phyloP scores from a whole-genome alignment of 495 filamentous ascomycete genomes.

The Aspergillus bertholletiae region DNA sequence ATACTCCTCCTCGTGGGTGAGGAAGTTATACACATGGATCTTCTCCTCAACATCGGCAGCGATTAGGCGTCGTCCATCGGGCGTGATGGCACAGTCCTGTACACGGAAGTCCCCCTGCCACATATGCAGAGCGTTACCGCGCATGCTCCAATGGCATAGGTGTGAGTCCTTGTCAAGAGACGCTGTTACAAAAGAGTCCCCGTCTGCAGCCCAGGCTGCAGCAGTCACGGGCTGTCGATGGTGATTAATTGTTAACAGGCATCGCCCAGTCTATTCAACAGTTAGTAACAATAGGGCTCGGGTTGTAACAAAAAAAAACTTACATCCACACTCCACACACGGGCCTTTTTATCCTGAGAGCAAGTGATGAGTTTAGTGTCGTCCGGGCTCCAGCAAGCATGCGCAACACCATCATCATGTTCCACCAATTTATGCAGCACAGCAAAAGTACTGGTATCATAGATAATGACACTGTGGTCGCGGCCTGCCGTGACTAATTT shows the following conservation, averaged over 20 bases:
- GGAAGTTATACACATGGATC: slow-evolving; percentile 80
- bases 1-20: slow-evolving; percentile 68
- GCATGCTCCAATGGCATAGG: slow-evolving; percentile 62
- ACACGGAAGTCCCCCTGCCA: slow-evolving; percentile 72
- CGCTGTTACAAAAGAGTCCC: slow-evolving; percentile 74
- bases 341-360: slow-evolving; percentile 67
- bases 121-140: slow-evolving; percentile 53
- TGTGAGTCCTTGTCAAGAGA: slow-evolving; percentile 66
- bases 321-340: slow-evolving; percentile 77
- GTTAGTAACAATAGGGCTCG: slow-evolving; percentile 7
- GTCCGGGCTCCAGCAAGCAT: slow-evolving; percentile 89
- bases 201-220: slow-evolving; percentile 80
- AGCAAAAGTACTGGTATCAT: slow-evolving; percentile 68
- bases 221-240: slow-evolving; percentile 80
- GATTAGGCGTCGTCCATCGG: slow-evolving; percentile 73
- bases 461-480: slow-evolving; percentile 74
- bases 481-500: slow-evolving; percentile 78
- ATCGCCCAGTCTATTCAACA: slow-evolving; percentile 61
- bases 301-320: slow-evolving; percentile 21
- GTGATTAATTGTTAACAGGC: slow-evolving; percentile 58
- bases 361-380: slow-evolving; percentile 81
- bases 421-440: slow-evolving; percentile 61
- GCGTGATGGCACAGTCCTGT: slow-evolving; percentile 78
- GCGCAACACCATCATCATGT: slow-evolving; percentile 64
- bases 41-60: slow-evolving; percentile 67